A percentile compares a stretch with the other conserved stretches of the same genome.
Conservation (phyloP, 306 rosid species). For the Lagenaria siceraria region DNA sequence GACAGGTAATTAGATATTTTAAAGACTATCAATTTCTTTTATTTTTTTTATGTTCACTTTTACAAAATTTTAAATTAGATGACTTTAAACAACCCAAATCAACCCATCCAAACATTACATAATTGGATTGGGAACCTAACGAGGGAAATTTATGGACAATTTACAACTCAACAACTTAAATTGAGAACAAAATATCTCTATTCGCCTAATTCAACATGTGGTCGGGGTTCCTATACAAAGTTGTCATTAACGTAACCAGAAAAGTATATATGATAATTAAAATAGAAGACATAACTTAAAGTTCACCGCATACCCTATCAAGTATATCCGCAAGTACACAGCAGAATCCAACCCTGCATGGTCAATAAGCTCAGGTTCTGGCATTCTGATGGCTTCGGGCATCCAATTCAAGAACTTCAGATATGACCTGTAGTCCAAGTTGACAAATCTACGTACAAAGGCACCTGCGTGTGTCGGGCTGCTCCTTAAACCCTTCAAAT, state of each 20-base stretch:
- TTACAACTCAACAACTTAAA: not conserved
- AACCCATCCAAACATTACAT: not conserved
- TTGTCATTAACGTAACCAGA: not conserved
- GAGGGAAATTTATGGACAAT: not conserved
- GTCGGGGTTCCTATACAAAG: not conserved
- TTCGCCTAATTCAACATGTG: not conserved
- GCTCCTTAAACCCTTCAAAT: conserved; percentile 60
- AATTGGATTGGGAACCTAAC: not conserved
- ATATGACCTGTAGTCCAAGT: conserved; percentile 75
- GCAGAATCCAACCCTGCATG: conserved; percentile 96
- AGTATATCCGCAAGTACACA: conserved; percentile 88
- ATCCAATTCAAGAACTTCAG: conserved; percentile 73
- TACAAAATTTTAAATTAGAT: not conserved
- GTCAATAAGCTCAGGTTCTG: conserved; percentile 89
- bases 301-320: conserved; percentile 53
- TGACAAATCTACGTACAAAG: conserved; percentile 62
- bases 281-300: not conserved
- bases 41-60: not conserved
- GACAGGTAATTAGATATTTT: not conserved
- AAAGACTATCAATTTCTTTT: not conserved
- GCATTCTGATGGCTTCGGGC: conserved; percentile 91
- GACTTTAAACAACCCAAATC: not conserved
- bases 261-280: not conserved
- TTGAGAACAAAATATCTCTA: not conserved
- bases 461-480: conserved; percentile 67